These are phyloP conservation scores for Aspergillus nomiae DNA, from an alignment of 2,329 filamentous ascomycete species.

Conservation along the genomic window DNA sequence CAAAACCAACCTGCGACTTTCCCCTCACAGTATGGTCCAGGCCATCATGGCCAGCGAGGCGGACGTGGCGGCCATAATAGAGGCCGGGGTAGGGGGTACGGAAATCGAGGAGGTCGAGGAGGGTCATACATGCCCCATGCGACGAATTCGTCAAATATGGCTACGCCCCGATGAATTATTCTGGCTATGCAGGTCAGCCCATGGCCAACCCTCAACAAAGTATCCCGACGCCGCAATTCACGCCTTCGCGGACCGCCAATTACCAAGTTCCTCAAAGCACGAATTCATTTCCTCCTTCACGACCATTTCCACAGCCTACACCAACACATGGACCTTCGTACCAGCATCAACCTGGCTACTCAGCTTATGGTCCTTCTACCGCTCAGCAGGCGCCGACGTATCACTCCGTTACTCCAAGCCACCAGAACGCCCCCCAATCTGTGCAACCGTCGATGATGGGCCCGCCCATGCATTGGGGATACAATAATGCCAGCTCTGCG, in stretches of 20 bases:
- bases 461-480: constrained; percentile 58
- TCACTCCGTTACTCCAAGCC: constrained; percentile 18
- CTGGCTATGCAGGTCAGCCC: constrained; percentile 30
- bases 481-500: constrained; percentile 51
- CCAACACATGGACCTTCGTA: constrained; percentile 26
- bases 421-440: constrained; percentile 26
- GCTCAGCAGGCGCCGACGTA: constrained; percentile 27
- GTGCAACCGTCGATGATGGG: constrained; percentile 52
- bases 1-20: constrained; percentile 19
- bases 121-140: constrained; percentile 26
- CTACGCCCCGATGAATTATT: constrained; percentile 33
- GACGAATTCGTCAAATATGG: constrained; percentile 25
- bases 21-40: constrained; percentile 31
- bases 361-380: constrained; percentile 23
- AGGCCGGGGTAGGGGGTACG: constrained; percentile 39
- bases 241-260: constrained; percentile 24
- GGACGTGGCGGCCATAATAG: constrained; percentile 31
- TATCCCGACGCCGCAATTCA: constrained; percentile 29
- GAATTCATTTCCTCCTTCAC: constrained; percentile 24
- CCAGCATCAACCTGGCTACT: constrained; percentile 29
- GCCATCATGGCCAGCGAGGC: constrained; percentile 27
- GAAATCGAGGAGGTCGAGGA: constrained; percentile 34
- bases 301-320: constrained; percentile 29
- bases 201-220: constrained; percentile 25
- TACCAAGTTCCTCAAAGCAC: constrained; percentile 25